phyloP scores from a whole-genome alignment of 2,329 filamentous ascomycete species.

The Fusarium sp. region DNA sequence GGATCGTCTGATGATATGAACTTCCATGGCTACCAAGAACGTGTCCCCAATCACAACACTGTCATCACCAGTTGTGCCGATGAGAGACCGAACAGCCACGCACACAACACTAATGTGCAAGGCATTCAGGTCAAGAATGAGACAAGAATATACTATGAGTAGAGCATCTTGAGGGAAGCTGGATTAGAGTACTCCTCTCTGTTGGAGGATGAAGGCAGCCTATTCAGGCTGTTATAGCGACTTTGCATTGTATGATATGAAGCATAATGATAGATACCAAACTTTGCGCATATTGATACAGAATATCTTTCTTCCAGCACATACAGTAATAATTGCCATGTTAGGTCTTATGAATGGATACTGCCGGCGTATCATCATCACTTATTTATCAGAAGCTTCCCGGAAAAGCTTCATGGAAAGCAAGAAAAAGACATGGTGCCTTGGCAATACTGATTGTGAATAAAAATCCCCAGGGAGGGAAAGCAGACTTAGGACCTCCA shows the following conservation, averaged over 20 bases:
- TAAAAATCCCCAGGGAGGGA: not conserved
- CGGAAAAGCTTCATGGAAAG: not conserved
- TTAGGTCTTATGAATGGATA: too few relatives aligned
- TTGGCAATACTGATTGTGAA: not conserved
- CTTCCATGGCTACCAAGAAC: constrained; percentile 13
- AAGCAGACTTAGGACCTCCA: not conserved
- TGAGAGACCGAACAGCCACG: not conserved
- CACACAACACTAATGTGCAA: not conserved
- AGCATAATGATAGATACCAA: not conserved
- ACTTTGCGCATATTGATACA: not conserved
- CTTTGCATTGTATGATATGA: not conserved
- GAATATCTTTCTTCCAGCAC: not conserved
- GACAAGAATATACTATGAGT: constrained; percentile 23
- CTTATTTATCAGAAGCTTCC: too few relatives aligned
- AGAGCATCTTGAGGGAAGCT: rapidly evolving
- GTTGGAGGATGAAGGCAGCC: not conserved
- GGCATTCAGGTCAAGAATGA: constrained; percentile 31
- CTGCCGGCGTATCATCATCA: rapidly evolving
- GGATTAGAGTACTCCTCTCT: too few relatives aligned
- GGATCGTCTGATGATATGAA: constrained; percentile 22
- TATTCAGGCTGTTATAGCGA: too few relatives aligned
- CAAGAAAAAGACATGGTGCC: too few relatives aligned
- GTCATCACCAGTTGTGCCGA: constrained; percentile 2
- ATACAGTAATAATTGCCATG: not conserved
- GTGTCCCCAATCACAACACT: constrained; percentile 7